A percentile compares a stretch with the other conserved stretches of the same genome.
phyloP scores from a whole-genome alignment of 331 rosid genomes.

The Malus hybrid region DNA sequence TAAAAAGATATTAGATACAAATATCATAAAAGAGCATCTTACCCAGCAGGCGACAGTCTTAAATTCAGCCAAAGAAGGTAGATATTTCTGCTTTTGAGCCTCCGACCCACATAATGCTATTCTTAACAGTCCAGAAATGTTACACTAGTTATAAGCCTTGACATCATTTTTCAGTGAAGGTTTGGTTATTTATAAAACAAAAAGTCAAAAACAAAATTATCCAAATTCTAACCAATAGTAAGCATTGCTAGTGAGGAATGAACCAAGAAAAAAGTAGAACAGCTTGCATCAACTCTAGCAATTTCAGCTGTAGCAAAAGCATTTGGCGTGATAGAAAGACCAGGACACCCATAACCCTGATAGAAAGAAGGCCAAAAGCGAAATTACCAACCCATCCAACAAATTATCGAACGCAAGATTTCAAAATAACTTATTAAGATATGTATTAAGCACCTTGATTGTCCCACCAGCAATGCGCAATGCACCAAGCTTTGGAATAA shows the following conservation, averaged over 20 bases:
- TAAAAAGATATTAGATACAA: neutral
- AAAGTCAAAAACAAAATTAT: neutral
- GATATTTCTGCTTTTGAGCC: conserved; percentile 58
- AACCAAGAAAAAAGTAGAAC: conserved; percentile 61
- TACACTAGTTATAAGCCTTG: neutral
- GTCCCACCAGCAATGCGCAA: conserved; percentile 17
- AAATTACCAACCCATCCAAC: conserved; percentile 14
- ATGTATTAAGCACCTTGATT: conserved; percentile 40
- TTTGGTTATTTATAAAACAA: neutral
- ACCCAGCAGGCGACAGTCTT: conserved; percentile 74
- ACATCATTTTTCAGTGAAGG: neutral
- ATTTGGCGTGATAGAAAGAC: conserved; percentile 46
- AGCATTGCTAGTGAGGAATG: conserved; percentile 86
- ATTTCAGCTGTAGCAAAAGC: conserved; percentile 61
- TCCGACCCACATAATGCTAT: conserved; percentile 88
- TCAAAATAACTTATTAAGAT: neutral
- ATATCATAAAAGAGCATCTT: conserved; percentile 7
- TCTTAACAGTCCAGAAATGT: conserved; percentile 18
- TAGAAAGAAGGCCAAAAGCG: conserved; percentile 10
- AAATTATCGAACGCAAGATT: neutral
- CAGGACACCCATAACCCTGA: conserved; percentile 91
- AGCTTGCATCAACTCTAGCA: conserved; percentile 84
- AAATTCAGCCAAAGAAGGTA: conserved; percentile 70
- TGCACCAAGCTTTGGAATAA: conserved; percentile 52
- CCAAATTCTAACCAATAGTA: conserved; percentile 53